phyloP scores from a whole-genome alignment of 768 basidiomycete genomes.

The Asterophora lycoperdoides region DNA sequence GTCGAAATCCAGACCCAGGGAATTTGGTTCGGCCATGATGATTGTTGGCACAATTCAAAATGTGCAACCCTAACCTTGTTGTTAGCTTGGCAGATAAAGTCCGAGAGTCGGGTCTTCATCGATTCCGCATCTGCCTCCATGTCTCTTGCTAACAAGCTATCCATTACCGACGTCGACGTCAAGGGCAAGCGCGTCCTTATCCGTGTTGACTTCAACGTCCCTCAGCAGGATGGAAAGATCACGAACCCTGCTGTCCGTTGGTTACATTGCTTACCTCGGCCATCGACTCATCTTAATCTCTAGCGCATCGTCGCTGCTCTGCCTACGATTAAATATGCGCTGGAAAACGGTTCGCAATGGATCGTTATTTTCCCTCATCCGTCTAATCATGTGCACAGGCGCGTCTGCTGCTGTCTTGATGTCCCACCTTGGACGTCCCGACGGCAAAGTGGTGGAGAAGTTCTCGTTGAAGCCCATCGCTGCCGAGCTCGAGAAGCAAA shows the following conservation, averaged over 20 bases:
- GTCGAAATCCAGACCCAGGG: slow-evolving; percentile 69
- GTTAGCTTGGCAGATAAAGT: slow-evolving; percentile 8
- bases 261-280: slow-evolving; percentile 9
- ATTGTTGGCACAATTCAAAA: slow-evolving; percentile 10
- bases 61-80: slow-evolving; percentile 27
- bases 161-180: slow-evolving; percentile 88
- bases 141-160: slow-evolving; percentile 94
- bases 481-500: slow-evolving; percentile 68
- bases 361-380: slow-evolving; percentile 4
- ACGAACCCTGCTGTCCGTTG: slow-evolving; percentile 90
- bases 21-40: slow-evolving; percentile 48
- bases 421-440: slow-evolving; percentile 97
- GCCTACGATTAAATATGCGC: slow-evolving; percentile 91
- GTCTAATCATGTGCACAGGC: slow-evolving; percentile 37
- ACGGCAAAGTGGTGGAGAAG: slow-evolving; percentile 84
- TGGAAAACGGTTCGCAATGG: slow-evolving; percentile 61
- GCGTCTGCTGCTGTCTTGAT: slow-evolving; percentile 86
- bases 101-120: slow-evolving; percentile 11
- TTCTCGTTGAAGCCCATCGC: slow-evolving; percentile 90
- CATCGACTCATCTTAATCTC: slow-evolving; percentile 13
- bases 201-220: slow-evolving; percentile 96
- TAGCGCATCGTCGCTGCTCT: slow-evolving; percentile 97
- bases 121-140: slow-evolving; percentile 37
- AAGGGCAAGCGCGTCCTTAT: slow-evolving; percentile 86
- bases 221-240: slow-evolving; percentile 85